Conservation (phyloP, 257 asterid genomes). For the Petunia secreta region DNA sequence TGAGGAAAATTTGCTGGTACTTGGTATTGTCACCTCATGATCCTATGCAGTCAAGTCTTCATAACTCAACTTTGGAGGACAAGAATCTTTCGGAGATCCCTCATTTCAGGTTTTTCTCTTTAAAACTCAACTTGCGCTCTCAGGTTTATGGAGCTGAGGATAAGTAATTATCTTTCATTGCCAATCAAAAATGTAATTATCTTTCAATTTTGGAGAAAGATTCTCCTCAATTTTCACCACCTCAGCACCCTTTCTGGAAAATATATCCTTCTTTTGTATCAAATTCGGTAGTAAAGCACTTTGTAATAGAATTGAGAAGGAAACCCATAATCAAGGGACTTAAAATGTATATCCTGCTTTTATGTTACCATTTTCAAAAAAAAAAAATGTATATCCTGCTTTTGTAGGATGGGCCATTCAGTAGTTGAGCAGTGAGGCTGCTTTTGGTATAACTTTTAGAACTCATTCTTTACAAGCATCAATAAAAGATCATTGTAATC, state of each 20-base stretch:
- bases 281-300: neutral
- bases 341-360: too few species aligned
- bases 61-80: slow-evolving; percentile 86
- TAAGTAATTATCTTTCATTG: slow-evolving; percentile 9
- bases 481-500: neutral
- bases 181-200: neutral
- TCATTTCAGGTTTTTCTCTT: slow-evolving; percentile 62
- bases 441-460: neutral
- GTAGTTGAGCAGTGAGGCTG: neutral
- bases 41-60: slow-evolving; percentile 98
- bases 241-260: slow-evolving; percentile 14
- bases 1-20: slow-evolving; percentile 97
- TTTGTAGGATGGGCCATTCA: too few species aligned
- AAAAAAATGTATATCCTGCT: too few species aligned
- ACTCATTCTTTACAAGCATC: neutral
- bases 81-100: slow-evolving; percentile 94
- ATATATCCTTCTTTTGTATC: neutral
- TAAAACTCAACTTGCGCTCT: neutral
- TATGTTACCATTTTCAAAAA: too few species aligned
- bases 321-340: neutral
- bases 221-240: neutral
- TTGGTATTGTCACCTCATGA: slow-evolving; percentile 89
- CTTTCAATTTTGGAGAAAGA: neutral
- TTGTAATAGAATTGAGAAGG: neutral
- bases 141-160: neutral